Percentiles rank a stretch among this genome's conserved stretches.
These are phyloP conservation scores for Cylindricascospora bacillispora DNA, from an alignment of 1,139 yeast species.

Conservation along the genomic window DNA sequence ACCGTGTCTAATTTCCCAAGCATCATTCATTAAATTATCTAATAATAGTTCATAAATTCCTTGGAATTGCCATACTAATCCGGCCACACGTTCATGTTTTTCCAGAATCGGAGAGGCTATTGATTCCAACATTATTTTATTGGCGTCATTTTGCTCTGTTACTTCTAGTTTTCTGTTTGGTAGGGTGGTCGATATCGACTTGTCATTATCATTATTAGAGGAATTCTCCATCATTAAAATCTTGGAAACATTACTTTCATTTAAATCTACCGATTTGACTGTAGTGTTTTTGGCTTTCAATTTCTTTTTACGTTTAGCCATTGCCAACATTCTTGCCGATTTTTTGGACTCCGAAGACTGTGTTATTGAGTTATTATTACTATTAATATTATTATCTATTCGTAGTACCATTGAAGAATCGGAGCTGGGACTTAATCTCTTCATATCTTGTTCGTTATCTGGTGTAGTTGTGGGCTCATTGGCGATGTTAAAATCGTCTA, in stretches of 20 bases:
- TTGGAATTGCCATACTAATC: constrained; percentile 88
- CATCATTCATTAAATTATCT: constrained; percentile 69
- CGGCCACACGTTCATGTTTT: constrained; percentile 64
- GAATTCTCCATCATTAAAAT: constrained; percentile 31
- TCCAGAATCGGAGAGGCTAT: constrained; percentile 60
- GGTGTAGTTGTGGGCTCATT: background rate
- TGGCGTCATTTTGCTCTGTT: constrained; percentile 63
- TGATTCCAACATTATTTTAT: constrained; percentile 74
- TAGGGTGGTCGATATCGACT: constrained; percentile 9
- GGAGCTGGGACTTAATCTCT: constrained; percentile 12
- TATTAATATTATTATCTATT: constrained; percentile 7
- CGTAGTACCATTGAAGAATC: too few relatives aligned
- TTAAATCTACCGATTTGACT: constrained; percentile 56
- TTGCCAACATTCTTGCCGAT: constrained; percentile 80
- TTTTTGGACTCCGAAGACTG: constrained; percentile 18
- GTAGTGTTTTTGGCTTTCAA: constrained; percentile 55
- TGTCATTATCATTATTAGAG: constrained; percentile 3
- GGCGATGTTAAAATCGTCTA: constrained; percentile 32
- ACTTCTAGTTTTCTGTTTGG: constrained; percentile 31
- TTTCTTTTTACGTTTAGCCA: constrained; percentile 88
- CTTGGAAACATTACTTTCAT: constrained; percentile 65
- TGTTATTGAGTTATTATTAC: constrained; percentile 9
- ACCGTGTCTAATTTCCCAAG: constrained; percentile 96
- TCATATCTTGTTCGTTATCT: constrained; percentile 6
- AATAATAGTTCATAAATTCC: constrained; percentile 85